phyloP scores from a whole-genome alignment of 1,139 yeast genomes.

The Geotrichum bryndzae region DNA sequence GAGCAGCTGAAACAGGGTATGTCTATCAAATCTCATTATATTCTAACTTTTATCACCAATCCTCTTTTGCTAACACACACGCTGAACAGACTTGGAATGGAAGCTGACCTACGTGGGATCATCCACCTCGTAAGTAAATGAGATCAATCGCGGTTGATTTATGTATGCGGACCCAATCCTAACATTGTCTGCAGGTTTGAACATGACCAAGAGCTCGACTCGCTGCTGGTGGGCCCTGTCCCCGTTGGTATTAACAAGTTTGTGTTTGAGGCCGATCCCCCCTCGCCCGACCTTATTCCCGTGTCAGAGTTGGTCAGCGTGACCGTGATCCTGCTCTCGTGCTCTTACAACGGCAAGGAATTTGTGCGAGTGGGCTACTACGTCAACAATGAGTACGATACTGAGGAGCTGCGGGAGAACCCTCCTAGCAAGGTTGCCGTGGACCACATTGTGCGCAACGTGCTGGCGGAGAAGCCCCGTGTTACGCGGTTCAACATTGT shows the following conservation, averaged over 20 bases:
- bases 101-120: slow-evolving; percentile 95
- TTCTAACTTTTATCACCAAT: background rate
- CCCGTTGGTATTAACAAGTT: slow-evolving; percentile 96
- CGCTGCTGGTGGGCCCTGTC: slow-evolving; percentile 93
- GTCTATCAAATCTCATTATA: slow-evolving; percentile 13
- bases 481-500: slow-evolving; percentile 94
- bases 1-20: slow-evolving; percentile 74
- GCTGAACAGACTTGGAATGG: slow-evolving; percentile 74
- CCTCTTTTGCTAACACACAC: slow-evolving; percentile 1
- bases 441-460: slow-evolving; percentile 89
- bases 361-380: slow-evolving; percentile 96
- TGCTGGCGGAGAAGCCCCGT: slow-evolving; percentile 93
- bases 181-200: slow-evolving; percentile 43
- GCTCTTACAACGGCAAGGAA: slow-evolving; percentile 89
- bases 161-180: background rate
- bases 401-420: slow-evolving; percentile 84
- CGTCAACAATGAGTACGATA: slow-evolving; percentile 92
- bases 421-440: slow-evolving; percentile 94
- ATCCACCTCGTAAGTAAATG: slow-evolving; percentile 52
- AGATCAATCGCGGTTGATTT: background rate
- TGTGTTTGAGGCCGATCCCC: slow-evolving; percentile 91
- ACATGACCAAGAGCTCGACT: slow-evolving; percentile 94
- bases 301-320: slow-evolving; percentile 92
- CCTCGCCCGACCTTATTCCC: slow-evolving; percentile 91
- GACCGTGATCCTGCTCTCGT: slow-evolving; percentile 84